Evolutionary conservation across 2,329 filamentous ascomycete species (phyloP), one percentile per base, ranked within the genome.

Genomic region (Knufia fluminis): DNA sequence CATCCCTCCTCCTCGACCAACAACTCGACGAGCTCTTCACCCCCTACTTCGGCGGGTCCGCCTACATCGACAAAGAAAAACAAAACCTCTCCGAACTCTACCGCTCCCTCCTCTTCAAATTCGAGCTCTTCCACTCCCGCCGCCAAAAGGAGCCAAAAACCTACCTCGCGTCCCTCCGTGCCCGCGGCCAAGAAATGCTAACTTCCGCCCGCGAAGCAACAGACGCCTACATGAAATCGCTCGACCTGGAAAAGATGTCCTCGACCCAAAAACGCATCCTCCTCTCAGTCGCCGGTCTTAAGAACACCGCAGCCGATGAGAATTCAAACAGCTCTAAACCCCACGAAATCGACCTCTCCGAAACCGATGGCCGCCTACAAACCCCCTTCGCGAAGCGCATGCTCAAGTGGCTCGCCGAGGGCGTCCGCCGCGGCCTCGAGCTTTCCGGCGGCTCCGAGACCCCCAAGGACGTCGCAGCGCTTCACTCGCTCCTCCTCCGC

Each of bases 341-440:
- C 23, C 12, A 28, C 23, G 90, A 95, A 46, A 88, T 94, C 51
- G 90, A 94, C 63, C 85, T 97, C 26, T 83, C 84, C 0, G 92
- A 97, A 52, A 82, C 91, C 62, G 91, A 98, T 61, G 92, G 92
- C 28, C 75, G 81, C 50, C 72, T 97, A 22, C 91, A 83, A 57
- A 74, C 94, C 3, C 74, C 80, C n/a, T 89, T 86, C 64, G 87
- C 90, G n/a, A 97, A 97, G 69, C 80, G 92, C 50, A 98, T 98
- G 90, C 77, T 98, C 52, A 94, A 87, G 64, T 98, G 92, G 92
- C 73, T 98, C 35, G 92, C 92, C 2, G 92, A 98, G 71, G 89
- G 87, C 54, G 91, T 98, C 20, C 86, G 92, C 33, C 78, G 92
- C 55, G 88, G 89, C 0, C 75, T 98, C 8, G 92, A 98, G 66